Percentiles rank a stretch among this genome's conserved stretches.
These are phyloP conservation scores for Phalaenopsis hybrid DNA, from an alignment of 116 monocot species.

Conservation along the genomic window DNA sequence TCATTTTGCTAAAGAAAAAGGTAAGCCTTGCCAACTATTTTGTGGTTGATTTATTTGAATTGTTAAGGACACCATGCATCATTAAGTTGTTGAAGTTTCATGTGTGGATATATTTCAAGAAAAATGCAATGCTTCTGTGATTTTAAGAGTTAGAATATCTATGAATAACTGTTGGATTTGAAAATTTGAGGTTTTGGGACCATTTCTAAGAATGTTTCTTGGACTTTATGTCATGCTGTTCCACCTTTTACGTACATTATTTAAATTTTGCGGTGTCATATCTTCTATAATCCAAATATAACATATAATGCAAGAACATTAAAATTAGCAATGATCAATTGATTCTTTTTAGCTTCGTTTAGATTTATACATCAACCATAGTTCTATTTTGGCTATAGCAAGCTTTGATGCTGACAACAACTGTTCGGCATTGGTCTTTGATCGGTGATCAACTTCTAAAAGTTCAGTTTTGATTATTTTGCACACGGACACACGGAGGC, in stretches of 20 bases:
- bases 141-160: not conserved
- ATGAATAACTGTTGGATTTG: not conserved
- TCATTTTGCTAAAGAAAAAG: conserved; percentile 25
- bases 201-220: not conserved
- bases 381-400: not conserved
- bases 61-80: not conserved
- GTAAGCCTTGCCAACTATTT: conserved; percentile 12
- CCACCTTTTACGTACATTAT: not conserved
- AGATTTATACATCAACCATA: too few species aligned
- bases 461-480: not conserved
- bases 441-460: not conserved
- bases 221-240: not conserved
- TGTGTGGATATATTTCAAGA: not conserved
- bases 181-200: not conserved
- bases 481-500: not conserved
- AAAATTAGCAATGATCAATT: not conserved
- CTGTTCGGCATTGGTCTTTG: not conserved
- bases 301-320: not conserved
- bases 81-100: not conserved
- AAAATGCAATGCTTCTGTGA: not conserved
- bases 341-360: not conserved
- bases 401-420: not conserved
- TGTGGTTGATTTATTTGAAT: not conserved
- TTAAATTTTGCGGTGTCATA: not conserved
- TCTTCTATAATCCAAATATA: not conserved